Conservation (phyloP, 768 basidiomycete species). For the Russula virescens region DNA sequence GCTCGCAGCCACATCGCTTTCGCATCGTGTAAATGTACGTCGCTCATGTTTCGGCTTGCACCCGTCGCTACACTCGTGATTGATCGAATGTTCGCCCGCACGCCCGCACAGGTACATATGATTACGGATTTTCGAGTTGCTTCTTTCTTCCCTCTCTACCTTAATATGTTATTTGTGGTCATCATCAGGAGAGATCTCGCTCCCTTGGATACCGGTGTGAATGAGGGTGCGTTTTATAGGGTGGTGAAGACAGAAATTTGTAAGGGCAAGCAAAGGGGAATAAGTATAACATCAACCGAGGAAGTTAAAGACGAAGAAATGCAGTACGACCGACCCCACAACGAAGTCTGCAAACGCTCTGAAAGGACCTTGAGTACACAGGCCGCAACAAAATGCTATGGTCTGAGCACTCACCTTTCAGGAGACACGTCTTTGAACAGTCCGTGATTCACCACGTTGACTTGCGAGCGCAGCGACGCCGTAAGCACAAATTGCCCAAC, state of each 20-base stretch:
- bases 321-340: slow-evolving; percentile 88
- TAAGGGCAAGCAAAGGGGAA: not conserved
- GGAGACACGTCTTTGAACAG: slow-evolving; percentile 91
- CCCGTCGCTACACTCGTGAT: not conserved
- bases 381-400: not conserved
- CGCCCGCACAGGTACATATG: not conserved
- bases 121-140: not conserved
- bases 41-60: not conserved
- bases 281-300: slow-evolving; percentile 52
- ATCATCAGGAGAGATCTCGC: not conserved
- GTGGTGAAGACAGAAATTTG: not conserved
- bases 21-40: not conserved
- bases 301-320: slow-evolving; percentile 99
- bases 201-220: not conserved
- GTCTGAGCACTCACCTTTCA: slow-evolving; percentile 62
- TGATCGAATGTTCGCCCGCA: not conserved
- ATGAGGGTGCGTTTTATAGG: not conserved
- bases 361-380: slow-evolving; percentile 5
- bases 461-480: slow-evolving; percentile 87
- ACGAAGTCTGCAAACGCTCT: slow-evolving; percentile 98
- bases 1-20: not conserved
- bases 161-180: not conserved
- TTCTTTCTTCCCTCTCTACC: not conserved
- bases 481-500: slow-evolving; percentile 97
- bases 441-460: slow-evolving; percentile 75